Evolutionary conservation across 352 stramenopile species (phyloP).

Genomic region (Phytophthora pinifolia): DNA sequence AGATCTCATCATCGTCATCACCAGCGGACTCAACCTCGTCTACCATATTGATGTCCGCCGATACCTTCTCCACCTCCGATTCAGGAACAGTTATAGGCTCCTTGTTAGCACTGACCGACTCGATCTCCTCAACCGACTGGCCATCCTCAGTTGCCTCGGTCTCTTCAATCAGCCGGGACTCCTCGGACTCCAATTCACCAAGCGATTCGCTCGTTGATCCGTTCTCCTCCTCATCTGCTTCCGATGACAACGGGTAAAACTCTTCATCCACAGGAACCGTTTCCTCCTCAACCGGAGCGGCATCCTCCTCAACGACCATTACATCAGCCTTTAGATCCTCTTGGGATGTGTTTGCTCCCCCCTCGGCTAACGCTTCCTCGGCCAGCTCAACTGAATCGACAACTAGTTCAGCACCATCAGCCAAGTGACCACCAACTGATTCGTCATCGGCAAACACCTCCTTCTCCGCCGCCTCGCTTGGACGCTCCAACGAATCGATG

Average conservation of each 20-base stretch:
- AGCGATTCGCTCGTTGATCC: not conserved
- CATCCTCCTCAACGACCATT: not conserved
- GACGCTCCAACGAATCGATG: constrained; percentile 4
- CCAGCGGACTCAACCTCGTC: too few relatives aligned
- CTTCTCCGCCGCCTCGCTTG: constrained; percentile 9
- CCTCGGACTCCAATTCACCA: constrained; percentile 2
- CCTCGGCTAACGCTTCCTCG: constrained; percentile 6
- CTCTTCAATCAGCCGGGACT: not conserved
- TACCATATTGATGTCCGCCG: too few relatives aligned
- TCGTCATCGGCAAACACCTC: constrained; percentile 3
- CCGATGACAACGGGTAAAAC: not conserved
- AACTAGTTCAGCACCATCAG: constrained; percentile 8
- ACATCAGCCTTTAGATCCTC: constrained; percentile 1
- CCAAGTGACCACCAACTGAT: not conserved
- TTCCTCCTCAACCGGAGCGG: constrained; percentile 4
- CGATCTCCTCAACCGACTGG: not conserved
- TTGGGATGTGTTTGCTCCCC: not conserved
- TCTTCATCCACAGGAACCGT: not conserved
- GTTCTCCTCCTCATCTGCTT: constrained; percentile 4
- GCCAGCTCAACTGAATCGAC: not conserved
- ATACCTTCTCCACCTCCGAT: too few relatives aligned
- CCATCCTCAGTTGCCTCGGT: too few relatives aligned
- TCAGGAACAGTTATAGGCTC: too few relatives aligned
- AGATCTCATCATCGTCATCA: too few relatives aligned
- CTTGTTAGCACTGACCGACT: not conserved